Conservation (phyloP, 2,329 filamentous ascomycete genomes). For the Talaromyces islandicus region DNA sequence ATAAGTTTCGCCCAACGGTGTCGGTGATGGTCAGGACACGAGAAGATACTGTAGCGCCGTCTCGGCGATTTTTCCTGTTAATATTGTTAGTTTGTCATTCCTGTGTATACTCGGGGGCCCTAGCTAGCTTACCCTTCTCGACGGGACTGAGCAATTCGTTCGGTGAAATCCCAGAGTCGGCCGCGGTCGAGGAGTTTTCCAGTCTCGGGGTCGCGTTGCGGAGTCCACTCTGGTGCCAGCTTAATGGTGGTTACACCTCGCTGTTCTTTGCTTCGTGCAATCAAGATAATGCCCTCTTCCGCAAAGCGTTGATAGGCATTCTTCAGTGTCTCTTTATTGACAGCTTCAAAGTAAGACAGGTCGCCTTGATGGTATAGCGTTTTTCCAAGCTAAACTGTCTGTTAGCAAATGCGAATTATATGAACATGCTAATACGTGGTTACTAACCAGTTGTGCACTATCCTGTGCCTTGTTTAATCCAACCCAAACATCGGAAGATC, state of each 20-base stretch:
- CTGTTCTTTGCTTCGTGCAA: constrained; percentile 60
- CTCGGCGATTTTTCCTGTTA: constrained; percentile 74
- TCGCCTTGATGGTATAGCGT: constrained; percentile 97
- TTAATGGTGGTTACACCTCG: constrained; percentile 45
- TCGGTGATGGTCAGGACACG: constrained; percentile 76
- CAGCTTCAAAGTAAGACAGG: constrained; percentile 92
- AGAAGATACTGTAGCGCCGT: constrained; percentile 80
- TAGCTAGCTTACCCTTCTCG: constrained; percentile 60
- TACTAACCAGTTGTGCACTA: constrained; percentile 64
- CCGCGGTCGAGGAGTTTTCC: constrained; percentile 63
- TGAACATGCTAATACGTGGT: constrained; percentile 25
- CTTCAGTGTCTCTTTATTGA: constrained; percentile 95
- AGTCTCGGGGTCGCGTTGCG: constrained; percentile 56
- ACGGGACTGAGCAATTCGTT: constrained; percentile 73
- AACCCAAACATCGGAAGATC: constrained; percentile 67
- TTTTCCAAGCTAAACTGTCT: constrained; percentile 66
- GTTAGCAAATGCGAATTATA: constrained; percentile 15
- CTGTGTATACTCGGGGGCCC: not conserved
- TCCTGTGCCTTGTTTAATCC: constrained; percentile 72
- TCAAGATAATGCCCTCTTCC: constrained; percentile 80
- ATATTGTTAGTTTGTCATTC: not conserved
- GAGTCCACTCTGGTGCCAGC: constrained; percentile 69
- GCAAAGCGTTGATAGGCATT: constrained; percentile 86
- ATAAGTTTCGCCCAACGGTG: constrained; percentile 63
- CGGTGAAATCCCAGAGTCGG: constrained; percentile 84